A percentile compares a stretch with the other conserved stretches of the same genome.
Evolutionary conservation across 306 rosid genomes (phyloP).

Genomic region (Castanea crenata): DNA sequence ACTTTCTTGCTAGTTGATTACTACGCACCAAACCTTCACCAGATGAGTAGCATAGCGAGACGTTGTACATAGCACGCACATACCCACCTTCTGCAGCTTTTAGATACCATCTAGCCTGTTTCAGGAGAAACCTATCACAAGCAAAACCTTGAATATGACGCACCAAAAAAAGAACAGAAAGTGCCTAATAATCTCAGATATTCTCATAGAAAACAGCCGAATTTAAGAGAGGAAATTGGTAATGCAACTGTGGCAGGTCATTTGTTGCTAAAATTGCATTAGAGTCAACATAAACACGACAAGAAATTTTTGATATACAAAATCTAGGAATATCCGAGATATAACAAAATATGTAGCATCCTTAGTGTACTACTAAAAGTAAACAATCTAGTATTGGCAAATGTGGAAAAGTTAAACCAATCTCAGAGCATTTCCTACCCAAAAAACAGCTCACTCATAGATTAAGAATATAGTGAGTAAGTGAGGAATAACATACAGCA

Average conservation of each 20-base stretch:
- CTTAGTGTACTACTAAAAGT: not conserved
- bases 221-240: too few relatives aligned
- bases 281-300: too few relatives aligned
- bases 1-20: slow-evolving; percentile 64
- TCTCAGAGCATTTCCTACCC: not conserved
- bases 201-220: too few relatives aligned
- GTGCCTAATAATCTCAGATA: too few relatives aligned
- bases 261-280: too few relatives aligned
- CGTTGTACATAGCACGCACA: slow-evolving; percentile 85
- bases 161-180: not conserved
- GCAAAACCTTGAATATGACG: slow-evolving; percentile 4
- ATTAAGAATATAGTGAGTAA: not conserved
- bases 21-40: slow-evolving; percentile 69
- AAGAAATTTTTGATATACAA: too few relatives aligned
- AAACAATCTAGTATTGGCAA: not conserved
- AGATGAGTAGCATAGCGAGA: slow-evolving; percentile 65
- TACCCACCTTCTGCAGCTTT: slow-evolving; percentile 91
- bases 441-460: not conserved
- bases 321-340: too few relatives aligned
- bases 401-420: not conserved
- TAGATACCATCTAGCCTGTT: slow-evolving; percentile 82
- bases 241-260: too few relatives aligned
- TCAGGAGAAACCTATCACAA: slow-evolving; percentile 17
- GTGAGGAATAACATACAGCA: slow-evolving; percentile 52
- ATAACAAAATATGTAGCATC: too few relatives aligned